Percentiles rank a stretch among this genome's conserved stretches.
These are phyloP conservation scores for Globisporangium ultimum DNA, from an alignment of 352 stramenopile species.

Conservation along the genomic window DNA sequence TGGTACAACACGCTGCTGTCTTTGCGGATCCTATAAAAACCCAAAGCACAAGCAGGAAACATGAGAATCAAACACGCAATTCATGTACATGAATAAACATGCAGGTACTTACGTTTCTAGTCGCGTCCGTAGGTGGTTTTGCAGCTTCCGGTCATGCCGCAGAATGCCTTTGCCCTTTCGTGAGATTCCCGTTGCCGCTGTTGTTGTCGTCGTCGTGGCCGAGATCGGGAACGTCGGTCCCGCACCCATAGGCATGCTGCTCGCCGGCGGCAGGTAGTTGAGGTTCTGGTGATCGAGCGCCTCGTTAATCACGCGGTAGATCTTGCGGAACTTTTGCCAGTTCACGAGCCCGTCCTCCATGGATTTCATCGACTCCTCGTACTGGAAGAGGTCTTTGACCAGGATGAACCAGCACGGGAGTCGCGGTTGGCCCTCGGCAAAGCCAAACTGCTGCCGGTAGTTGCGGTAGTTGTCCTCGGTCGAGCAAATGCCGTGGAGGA, in stretches of 20 bases:
- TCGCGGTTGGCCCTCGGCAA: constrained; percentile 72
- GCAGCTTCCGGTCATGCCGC: constrained; percentile 67
- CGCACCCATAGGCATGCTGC: too few relatives aligned
- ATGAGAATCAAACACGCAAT: too few relatives aligned
- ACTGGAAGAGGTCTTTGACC: constrained; percentile 86
- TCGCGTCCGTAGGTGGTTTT: constrained; percentile 73
- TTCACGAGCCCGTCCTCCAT: constrained; percentile 81
- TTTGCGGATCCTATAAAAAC: constrained; percentile 60
- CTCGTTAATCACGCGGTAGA: constrained; percentile 78
- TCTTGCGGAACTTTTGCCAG: constrained; percentile 86
- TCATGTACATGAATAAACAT: too few relatives aligned
- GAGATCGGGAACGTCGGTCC: too few relatives aligned
- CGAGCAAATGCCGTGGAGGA: constrained; percentile 78
- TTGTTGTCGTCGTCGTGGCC: constrained; percentile 22
- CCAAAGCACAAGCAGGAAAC: constrained; percentile 10
- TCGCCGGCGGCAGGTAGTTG: constrained; percentile 47
- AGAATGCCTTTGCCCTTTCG: constrained; percentile 75
- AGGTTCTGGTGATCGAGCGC: constrained; percentile 75
- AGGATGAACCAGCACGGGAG: constrained; percentile 84
- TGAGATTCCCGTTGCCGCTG: constrained; percentile 35
- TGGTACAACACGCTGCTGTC: constrained; percentile 83
- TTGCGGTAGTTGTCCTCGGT: constrained; percentile 85
- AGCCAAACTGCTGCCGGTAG: constrained; percentile 77
- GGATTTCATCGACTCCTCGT: constrained; percentile 85
- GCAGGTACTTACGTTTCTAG: constrained; percentile 71